Percentiles rank a stretch among this genome's conserved stretches.
Evolutionary conservation across 139 green algal species (phyloP).

Genomic region (Eudorina sp.): DNA sequence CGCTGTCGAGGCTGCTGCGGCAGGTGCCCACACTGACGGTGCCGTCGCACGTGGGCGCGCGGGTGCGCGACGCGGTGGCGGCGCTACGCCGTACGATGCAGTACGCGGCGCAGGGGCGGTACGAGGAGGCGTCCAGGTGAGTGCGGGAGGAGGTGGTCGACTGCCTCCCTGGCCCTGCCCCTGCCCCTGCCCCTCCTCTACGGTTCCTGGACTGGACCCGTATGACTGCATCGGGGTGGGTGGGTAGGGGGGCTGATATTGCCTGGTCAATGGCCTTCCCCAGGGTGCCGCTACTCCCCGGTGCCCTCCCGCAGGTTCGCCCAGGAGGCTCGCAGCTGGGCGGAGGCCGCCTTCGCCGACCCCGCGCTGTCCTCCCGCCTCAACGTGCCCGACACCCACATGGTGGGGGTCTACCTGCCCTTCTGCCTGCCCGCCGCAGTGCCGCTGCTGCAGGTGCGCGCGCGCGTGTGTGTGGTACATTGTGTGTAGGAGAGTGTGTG

Average conservation of each 20-base stretch:
- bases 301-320: not conserved
- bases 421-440: conserved; percentile 51
- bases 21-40: conserved; percentile 57
- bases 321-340: conserved; percentile 22
- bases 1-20: conserved; percentile 46
- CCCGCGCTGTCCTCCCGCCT: conserved; percentile 52
- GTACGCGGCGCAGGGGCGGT: conserved; percentile 9
- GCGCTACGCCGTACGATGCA: not conserved
- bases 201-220: no score
- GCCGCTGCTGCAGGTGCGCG: conserved; percentile 30
- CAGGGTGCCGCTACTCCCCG: no score
- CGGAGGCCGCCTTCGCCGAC: conserved; percentile 61
- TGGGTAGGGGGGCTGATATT: no score
- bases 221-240: no score
- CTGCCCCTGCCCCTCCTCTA: not conserved
- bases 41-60: conserved; percentile 41
- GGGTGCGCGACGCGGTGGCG: conserved; percentile 26
- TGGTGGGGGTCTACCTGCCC: conserved; percentile 60
- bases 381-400: conserved; percentile 61
- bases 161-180: no score
- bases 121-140: conserved; percentile 10
- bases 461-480: not conserved
- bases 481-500: no score
- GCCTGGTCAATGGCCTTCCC: no score
- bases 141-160: not conserved